Conservation (phyloP, 768 basidiomycete species). For the Tulasnella sp. region DNA sequence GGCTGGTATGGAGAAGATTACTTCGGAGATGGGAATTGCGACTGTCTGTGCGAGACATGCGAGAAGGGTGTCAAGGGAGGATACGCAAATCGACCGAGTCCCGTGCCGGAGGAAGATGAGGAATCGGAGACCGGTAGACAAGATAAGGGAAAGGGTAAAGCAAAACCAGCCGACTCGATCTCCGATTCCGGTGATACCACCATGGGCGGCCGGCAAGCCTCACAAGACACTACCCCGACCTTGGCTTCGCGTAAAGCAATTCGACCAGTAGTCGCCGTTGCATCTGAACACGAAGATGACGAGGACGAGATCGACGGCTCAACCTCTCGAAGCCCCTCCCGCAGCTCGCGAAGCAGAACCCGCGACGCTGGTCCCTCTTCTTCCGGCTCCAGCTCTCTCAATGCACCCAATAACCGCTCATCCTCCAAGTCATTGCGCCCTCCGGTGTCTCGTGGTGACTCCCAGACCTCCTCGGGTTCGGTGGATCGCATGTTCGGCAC, state of each 20-base stretch:
- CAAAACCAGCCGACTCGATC: not conserved
- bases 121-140: not conserved
- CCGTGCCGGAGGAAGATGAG: slow-evolving; percentile 4
- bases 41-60: slow-evolving; percentile 84
- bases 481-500: not conserved
- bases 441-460: not conserved
- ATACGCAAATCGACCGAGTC: slow-evolving; percentile 42
- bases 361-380: not conserved
- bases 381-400: not conserved
- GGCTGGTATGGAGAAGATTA: slow-evolving; percentile 89
- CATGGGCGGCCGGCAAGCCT: not conserved
- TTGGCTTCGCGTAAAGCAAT: slow-evolving; percentile 2
- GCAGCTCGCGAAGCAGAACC: not conserved
- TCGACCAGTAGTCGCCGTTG: slow-evolving; percentile 12
- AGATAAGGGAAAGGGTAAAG: slow-evolving; percentile 23
- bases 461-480: not conserved
- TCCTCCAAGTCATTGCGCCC: not conserved
- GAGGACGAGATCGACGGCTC: slow-evolving; percentile 17
- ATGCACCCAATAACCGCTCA: not conserved
- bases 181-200: not conserved
- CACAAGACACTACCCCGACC: not conserved
- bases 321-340: not conserved
- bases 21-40: slow-evolving; percentile 65
- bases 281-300: slow-evolving; percentile 26
- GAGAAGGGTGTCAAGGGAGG: slow-evolving; percentile 72